Evolutionary conservation across 768 basidiomycete genomes (phyloP), one percentile per base, ranked within the genome.

Genomic region (Russula abietina): DNA sequence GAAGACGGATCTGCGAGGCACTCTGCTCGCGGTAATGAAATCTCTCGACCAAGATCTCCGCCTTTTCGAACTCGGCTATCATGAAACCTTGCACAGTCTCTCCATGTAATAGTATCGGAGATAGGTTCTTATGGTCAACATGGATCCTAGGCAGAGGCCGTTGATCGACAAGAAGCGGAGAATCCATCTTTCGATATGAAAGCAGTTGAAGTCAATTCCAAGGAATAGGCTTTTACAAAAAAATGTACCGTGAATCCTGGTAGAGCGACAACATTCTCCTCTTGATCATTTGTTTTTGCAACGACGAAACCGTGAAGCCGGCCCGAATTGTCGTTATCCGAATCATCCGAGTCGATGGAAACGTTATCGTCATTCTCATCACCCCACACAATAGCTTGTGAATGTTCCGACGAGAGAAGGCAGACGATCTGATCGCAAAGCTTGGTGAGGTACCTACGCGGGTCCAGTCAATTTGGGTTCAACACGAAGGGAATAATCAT

Each of bases 271-370:
- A 83, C 81, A 5, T 75, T 74, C 66, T 84, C 84, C 57, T 81
- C 81, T 65, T 84, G 81, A 46, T 84, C 81, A n/a, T 77, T 77
- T 5, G 80, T 83, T 69, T 85, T 82, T 0, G 76, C 71, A 1
- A 86, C 84, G 56, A 80, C 78, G 54, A 82, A 86, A 0, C 76
- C 77, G 67, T 80, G 81, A 60, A 85, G 72, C 4, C 83, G 74
- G 45, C 81, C 82, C 3, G 70, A 73, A 16, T 76, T 74, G 16
- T 79, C 76, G 14, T 81, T 74, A 0, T 77, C 78, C 9, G 79
- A 72, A 2, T 76, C 77, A 16, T n/a, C n/a, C n/a, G n/a, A n/a
- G n/a, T n/a, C n/a, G n/a, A 69, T 38, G 14, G 70, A 66, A 1
- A 50, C 60, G n/a, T 68, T 62, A 24, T 70, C 58, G 1, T 67